Evolutionary conservation across 306 rosid genomes (phyloP).

Genomic region (Dalbergia cultrata): DNA sequence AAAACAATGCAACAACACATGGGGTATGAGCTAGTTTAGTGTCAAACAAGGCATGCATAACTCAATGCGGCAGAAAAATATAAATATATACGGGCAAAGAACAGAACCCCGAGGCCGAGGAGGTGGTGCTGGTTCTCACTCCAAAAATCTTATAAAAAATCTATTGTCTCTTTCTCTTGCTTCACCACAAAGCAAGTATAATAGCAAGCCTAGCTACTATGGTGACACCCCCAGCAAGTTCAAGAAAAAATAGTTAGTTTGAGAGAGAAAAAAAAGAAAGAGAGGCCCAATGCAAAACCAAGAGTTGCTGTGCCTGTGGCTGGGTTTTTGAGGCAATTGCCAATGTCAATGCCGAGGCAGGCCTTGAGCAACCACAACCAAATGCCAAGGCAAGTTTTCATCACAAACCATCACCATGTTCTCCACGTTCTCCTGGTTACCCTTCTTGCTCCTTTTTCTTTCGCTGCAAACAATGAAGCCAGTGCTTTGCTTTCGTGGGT

Average conservation of each 20-base stretch:
- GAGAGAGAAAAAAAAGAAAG: slow-evolving; percentile 46
- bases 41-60: slow-evolving; percentile 52
- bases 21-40: slow-evolving; percentile 53
- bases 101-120: slow-evolving; percentile 80
- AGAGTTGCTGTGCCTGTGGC: slow-evolving; percentile 55
- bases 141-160: slow-evolving; percentile 39
- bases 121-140: slow-evolving; percentile 50
- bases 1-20: slow-evolving; percentile 81
- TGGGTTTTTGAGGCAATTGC: slow-evolving; percentile 77
- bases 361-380: slow-evolving; percentile 67
- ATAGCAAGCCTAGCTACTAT: slow-evolving; percentile 42
- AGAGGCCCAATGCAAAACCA: slow-evolving; percentile 58
- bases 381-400: slow-evolving; percentile 62
- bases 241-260: slow-evolving; percentile 34
- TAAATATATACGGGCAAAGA: slow-evolving; percentile 39
- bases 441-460: slow-evolving; percentile 37
- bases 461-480: slow-evolving; percentile 60
- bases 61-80: slow-evolving; percentile 48
- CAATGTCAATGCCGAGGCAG: slow-evolving; percentile 73
- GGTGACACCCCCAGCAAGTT: slow-evolving; percentile 42
- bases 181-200: slow-evolving; percentile 57
- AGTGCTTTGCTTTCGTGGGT: slow-evolving; percentile 71
- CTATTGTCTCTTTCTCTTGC: slow-evolving; percentile 60
- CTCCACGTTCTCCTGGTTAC: slow-evolving; percentile 24
- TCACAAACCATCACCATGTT: slow-evolving; percentile 42